Base-by-base conservation (phyloP, 1,284 basidiomycete species). In the Moniliella sp. region DNA sequence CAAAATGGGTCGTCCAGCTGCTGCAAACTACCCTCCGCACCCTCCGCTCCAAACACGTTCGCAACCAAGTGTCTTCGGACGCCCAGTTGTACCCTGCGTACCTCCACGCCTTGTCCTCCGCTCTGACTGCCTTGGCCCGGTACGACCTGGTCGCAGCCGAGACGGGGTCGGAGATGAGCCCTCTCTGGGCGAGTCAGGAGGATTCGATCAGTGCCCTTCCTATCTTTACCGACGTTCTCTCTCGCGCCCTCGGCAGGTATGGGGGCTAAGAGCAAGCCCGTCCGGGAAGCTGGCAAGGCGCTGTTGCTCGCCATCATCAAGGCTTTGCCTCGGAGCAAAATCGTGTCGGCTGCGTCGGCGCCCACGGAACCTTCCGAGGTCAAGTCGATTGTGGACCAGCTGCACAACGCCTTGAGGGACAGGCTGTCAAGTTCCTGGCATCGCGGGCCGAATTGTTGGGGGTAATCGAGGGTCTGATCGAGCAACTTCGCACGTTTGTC, bases 11-110 rank as follows among this genome's bases (percentile, higher is more conserved):
- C 21, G 21, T 7, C 21, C 21, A 7, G n/a, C n/a, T 23, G 21
- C 34, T 38, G 14, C 33, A 18, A 26, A 35, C 17, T 19, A 49
- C 46, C n/a, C 27, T 59, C 16, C 38, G 45, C 3, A 48, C 51
- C 25, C 43, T 59, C 15, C 41, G 38, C 18, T 44, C 44, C 15
- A 37, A 39, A 9, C 36, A 41, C 7, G 35, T 50, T 15, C 7
- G n/a, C 8, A 39, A 42, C 3, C 54, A 51, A 1, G 41, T 44
- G 14, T 39, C 37, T 17, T 39, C 41, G 9, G 54, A 59, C 25
- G 43, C 45, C 8, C 56, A 59, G 38, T 39, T 55, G 12, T 42
- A 57, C 4, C 50, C 54, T 3, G 36, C 56, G 23, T 59, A 57
- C 36, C 39, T 59, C 2, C 38, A 45, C 15, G 51, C 52, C 2